Base-by-base conservation (phyloP, 1,139 yeast genomes). In the Debaryomycetaceae sp. region DNA sequence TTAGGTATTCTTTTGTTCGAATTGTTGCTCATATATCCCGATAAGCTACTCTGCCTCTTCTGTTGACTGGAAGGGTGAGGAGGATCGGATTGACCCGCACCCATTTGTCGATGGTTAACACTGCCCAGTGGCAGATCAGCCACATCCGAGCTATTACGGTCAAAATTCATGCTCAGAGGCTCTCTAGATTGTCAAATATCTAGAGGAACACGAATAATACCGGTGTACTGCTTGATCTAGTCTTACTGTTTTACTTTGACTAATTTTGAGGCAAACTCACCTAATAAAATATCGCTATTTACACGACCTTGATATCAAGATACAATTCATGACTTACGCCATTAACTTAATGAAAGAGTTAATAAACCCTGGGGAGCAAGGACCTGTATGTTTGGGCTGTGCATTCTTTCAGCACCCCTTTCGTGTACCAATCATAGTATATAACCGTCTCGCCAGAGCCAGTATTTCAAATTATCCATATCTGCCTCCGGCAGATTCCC, bases 1-100 rank as follows among this genome's bases (percentile, higher is more conserved):
- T 56, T 64, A 24, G 71, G 64, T 24, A 62, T 57, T 41, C 76
- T 56, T 48, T 71, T 72, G 51, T 62, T 66, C 42, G 74, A 59
- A 48, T 64, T 65, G 45, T 62, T 61, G 41, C 60, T 57, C 61
- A 66, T 54, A 47, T 65, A 64, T 42, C 66, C 66, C 14, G 74
- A 64, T 54, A 68, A 57, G 55, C 75, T 69, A 48, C 62, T 69
- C 49, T 72, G 76, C 47, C 77, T 67, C 52, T 71, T 72, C 49
- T 69, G 75, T 45, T 65, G 69, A 36, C 49, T 56, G 34, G 57
- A 47, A 14, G 46, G 42, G 36, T 42, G 45, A 37, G 47, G 43
- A 42, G 49, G 42, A 34, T 42, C 49, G 38, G 39, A 36, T 20
- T 48, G 45, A 39, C 42, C 38, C 39, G 44, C 34, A 24, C 40